A percentile compares a stretch with the other conserved stretches of the same genome.
Conservation (phyloP, 83 land plant genomes). For the Thuja plicata region DNA sequence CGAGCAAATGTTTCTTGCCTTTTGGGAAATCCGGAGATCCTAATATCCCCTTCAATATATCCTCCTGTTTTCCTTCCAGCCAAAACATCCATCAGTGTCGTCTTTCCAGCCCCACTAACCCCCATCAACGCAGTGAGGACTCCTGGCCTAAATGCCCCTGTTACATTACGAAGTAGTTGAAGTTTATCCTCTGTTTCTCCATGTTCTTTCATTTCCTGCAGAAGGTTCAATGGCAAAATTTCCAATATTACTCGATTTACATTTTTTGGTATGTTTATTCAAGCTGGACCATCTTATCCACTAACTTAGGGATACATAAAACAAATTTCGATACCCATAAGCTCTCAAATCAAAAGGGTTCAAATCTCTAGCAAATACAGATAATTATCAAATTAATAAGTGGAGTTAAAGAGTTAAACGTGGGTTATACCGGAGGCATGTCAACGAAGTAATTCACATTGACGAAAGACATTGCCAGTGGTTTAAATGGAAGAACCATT, state of each 20-base stretch:
- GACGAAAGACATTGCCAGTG: constrained; percentile 64
- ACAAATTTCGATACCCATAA: background rate
- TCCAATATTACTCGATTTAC: too few species aligned
- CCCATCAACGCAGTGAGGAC: background rate
- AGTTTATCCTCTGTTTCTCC: background rate
- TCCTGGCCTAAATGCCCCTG: background rate
- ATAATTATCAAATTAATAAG: background rate
- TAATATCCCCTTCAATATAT: constrained; percentile 24
- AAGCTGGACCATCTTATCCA: background rate
- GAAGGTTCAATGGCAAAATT: background rate
- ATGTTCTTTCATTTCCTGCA: background rate
- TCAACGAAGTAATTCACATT: constrained; percentile 65
- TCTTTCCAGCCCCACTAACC: background rate
- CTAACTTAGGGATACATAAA: background rate
- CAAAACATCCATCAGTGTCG: background rate
- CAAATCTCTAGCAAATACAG: background rate
- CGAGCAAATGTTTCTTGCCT: too few species aligned
- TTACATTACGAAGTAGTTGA: background rate
- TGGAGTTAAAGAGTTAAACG: background rate
- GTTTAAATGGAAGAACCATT: constrained; percentile 55
- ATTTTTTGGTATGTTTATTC: too few species aligned
- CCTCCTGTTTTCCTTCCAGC: background rate
- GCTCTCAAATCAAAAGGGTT: background rate
- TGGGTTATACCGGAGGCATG: constrained; percentile 58
- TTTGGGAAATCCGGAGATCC: constrained; percentile 48